A percentile compares a stretch with the other conserved stretches of the same genome.
Evolutionary conservation across 2,329 filamentous ascomycete species (phyloP).

Genomic region (Thelonectria blattea): DNA sequence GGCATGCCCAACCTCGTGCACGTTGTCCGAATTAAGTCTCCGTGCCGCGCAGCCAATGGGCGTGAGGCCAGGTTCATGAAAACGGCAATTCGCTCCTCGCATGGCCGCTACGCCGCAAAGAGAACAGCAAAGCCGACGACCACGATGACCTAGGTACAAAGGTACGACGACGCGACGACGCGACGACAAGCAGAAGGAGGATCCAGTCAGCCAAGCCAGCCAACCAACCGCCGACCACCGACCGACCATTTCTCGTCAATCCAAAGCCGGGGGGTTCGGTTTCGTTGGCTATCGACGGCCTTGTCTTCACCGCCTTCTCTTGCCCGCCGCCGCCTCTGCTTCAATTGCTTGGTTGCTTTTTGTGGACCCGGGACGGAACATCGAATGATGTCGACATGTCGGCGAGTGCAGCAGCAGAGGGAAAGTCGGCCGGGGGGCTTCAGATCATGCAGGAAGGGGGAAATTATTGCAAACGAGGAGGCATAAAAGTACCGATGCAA

Average conservation of each 20-base stretch:
- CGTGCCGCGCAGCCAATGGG: conserved; percentile 25
- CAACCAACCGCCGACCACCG: background rate
- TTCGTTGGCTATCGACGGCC: background rate
- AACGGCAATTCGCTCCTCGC: conserved; percentile 27
- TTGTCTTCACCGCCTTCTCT: conserved; percentile 18
- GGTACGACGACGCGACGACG: background rate
- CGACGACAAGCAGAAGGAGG: too few relatives aligned
- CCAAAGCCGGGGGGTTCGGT: background rate
- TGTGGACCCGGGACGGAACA: background rate
- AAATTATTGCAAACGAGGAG: background rate
- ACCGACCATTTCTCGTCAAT: background rate
- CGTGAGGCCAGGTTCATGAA: conserved; percentile 23
- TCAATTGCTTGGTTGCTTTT: too few relatives aligned
- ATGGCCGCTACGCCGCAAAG: conserved; percentile 8
- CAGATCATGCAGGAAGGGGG: background rate
- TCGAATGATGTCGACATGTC: background rate
- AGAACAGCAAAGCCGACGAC: background rate
- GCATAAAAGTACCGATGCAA: background rate
- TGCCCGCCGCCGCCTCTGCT: background rate
- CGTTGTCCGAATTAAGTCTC: conserved; percentile 19
- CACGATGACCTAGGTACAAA: too few relatives aligned
- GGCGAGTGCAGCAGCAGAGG: background rate
- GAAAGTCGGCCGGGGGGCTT: background rate
- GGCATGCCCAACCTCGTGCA: conserved; percentile 14
- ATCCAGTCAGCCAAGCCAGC: too few relatives aligned